Percentiles rank a stretch among this genome's conserved stretches.
Evolutionary conservation across 164 flowering plant species (phyloP).

Genomic region (Nymphaea colorata): DNA sequence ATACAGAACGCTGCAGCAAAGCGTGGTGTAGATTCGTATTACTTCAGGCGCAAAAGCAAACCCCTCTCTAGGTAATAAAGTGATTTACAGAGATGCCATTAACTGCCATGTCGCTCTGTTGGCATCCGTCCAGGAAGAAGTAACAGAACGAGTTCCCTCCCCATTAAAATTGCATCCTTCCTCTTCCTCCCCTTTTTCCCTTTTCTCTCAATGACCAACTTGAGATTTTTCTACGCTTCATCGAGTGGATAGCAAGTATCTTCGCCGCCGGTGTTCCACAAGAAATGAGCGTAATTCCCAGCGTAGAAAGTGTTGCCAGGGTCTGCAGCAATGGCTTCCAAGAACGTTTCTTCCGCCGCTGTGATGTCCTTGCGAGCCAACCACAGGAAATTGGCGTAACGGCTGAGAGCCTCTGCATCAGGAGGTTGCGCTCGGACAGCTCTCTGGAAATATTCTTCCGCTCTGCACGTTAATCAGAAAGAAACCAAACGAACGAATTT

Average conservation of each 20-base stretch:
- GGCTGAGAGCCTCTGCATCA: slow-evolving; percentile 64
- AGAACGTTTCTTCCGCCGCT: slow-evolving; percentile 78
- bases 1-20: not conserved
- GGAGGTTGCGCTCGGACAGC: slow-evolving; percentile 42
- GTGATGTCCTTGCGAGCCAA: slow-evolving; percentile 48
- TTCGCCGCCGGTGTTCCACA: slow-evolving; percentile 86
- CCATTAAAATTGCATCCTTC: too few species aligned
- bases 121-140: too few species aligned
- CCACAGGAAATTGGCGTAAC: slow-evolving; percentile 81
- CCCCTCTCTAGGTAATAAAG: not conserved
- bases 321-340: slow-evolving; percentile 72
- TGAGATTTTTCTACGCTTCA: not conserved
- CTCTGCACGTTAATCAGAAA: slow-evolving; percentile 29
- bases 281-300: slow-evolving; percentile 71
- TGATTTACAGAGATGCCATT: not conserved
- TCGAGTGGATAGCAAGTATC: slow-evolving; percentile 76
- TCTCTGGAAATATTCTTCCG: slow-evolving; percentile 77
- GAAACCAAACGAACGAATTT: not conserved
- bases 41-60: not conserved
- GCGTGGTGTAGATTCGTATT: not conserved
- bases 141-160: too few species aligned
- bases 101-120: not conserved
- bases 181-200: not conserved
- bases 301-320: slow-evolving; percentile 57
- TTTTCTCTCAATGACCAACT: not conserved